Evolutionary conservation across 768 basidiomycete species (phyloP).

Genomic region (Filobasidium wieringae): DNA sequence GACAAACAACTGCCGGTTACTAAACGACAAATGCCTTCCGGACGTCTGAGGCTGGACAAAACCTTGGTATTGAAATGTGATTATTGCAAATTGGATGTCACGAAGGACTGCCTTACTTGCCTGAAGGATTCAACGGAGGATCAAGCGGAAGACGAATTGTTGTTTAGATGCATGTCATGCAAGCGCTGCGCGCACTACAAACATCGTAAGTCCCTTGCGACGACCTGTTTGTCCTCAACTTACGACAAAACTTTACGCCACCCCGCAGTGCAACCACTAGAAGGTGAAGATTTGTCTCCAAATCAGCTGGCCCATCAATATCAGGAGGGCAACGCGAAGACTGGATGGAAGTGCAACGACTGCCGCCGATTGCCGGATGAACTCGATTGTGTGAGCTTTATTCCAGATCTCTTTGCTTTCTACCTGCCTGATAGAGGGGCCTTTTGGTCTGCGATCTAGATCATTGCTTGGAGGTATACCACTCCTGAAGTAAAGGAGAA

Average conservation of each 20-base stretch:
- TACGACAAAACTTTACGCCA: neutral
- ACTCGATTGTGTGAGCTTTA: constrained; percentile 47
- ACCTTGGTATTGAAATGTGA: neutral
- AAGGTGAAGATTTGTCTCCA: too few species aligned
- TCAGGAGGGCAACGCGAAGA: constrained; percentile 13
- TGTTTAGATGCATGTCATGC: constrained; percentile 75
- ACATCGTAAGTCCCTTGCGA: constrained; percentile 42
- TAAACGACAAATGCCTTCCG: neutral
- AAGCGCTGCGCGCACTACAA: constrained; percentile 70
- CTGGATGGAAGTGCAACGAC: constrained; percentile 51
- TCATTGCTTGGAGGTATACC: constrained; percentile 82
- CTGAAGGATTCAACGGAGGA: neutral
- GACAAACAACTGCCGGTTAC: neutral
- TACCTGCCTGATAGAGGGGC: neutral
- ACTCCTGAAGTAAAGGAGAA: constrained; percentile 50
- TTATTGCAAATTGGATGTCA: neutral
- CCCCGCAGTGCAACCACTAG: too few species aligned
- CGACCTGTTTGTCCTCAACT: neutral
- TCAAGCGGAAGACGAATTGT: constrained; percentile 28
- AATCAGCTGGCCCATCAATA: constrained; percentile 25
- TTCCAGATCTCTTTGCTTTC: neutral
- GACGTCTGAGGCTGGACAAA: neutral
- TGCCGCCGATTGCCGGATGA: constrained; percentile 59
- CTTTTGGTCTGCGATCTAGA: constrained; percentile 39
- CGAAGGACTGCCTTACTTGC: neutral